Base-by-base conservation (phyloP, 2,329 filamentous ascomycete species). In the Aspergillus costaricaensis region DNA sequence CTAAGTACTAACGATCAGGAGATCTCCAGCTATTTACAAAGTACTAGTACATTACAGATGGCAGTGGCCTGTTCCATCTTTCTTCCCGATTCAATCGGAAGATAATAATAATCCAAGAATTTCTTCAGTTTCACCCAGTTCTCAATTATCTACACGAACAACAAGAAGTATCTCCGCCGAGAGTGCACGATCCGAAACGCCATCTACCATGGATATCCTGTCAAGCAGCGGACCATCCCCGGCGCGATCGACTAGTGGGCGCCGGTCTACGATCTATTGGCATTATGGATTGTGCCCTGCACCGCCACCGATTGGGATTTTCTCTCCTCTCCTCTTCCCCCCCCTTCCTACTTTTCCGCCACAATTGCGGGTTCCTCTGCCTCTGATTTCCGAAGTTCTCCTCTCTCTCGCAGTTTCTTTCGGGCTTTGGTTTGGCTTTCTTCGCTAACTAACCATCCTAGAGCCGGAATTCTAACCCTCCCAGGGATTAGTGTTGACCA, bases 251-350 rank as follows among this genome's bases (percentile, higher is more conserved):
- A 52, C 55, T 60, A 60, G 52, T 56, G 38, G 55, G 51, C 50
- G 58, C 52, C 48, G 32, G 53, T 36, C 43, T 58, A 15, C 58
- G 56, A 58, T 63, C 58, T 57, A 63, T 61, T 59, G 60, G 59
- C n/a, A 55, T n/a, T 36, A 14, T 30, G n/a, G 32, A 8, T 19
- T 17, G 10, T 10, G 25, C 23, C 12, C 25, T 49, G 61, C 63
- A 65, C 63, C 63, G 61, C 63, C 63, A 63, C 61, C n/a, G 38
- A 49, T 50, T 32, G 23, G 43, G 25, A 19, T n/a, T n/a, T 25
- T 27, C 23, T 27, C n/a, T 27, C n/a, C 27, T 30, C 12, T 12
- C 32, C 32, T 14, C 30, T 12, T 30, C 4, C 12, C 4, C 30
- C 32, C 32, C 32, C 12, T 15, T 36, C 32, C 4, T 36, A 4